phyloP scores from a whole-genome alignment of 1,284 basidiomycete species.

The Calocybe gambosa region DNA sequence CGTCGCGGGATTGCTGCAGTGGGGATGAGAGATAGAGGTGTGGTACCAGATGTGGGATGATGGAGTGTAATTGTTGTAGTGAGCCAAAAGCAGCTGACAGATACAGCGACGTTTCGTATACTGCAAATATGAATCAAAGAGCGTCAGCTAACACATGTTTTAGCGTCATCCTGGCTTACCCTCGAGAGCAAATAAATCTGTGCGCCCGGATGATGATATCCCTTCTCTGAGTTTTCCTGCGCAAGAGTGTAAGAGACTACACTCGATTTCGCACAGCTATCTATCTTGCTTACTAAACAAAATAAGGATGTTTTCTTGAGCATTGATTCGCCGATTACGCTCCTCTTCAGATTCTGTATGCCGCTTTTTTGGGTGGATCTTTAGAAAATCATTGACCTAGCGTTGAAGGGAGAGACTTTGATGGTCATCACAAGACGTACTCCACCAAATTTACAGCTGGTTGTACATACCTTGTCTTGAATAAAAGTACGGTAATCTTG shows the following conservation, averaged over 20 bases:
- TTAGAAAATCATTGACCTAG: slow-evolving; percentile 44
- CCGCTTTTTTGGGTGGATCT: slow-evolving; percentile 25
- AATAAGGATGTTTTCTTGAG: slow-evolving; percentile 61
- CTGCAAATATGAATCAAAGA: slow-evolving; percentile 27
- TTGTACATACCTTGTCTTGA: slow-evolving; percentile 46
- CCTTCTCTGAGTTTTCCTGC: slow-evolving; percentile 88
- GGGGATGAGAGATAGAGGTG: slow-evolving; percentile 33
- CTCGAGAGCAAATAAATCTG: slow-evolving; percentile 56
- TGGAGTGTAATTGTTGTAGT: slow-evolving; percentile 49
- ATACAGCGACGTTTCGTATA: slow-evolving; percentile 66
- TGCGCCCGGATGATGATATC: slow-evolving; percentile 49
- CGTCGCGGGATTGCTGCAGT: slow-evolving; percentile 10
- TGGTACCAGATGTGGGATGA: slow-evolving; percentile 52
- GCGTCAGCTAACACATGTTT: neutral
- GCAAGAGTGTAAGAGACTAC: too few relatives aligned
- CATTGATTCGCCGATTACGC: slow-evolving; percentile 38
- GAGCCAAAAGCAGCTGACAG: slow-evolving; percentile 55
- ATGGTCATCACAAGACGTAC: neutral
- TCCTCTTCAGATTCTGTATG: slow-evolving; percentile 26
- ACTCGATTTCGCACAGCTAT: too few relatives aligned
- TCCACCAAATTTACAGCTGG: neutral
- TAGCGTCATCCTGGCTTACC: slow-evolving; percentile 31
- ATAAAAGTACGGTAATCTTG: slow-evolving; percentile 61
- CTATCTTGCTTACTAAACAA: slow-evolving; percentile 58
- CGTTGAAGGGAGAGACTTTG: too few relatives aligned